phyloP scores from a whole-genome alignment of 2,329 filamentous ascomycete genomes.

The Pestalotiopsis sp. region DNA sequence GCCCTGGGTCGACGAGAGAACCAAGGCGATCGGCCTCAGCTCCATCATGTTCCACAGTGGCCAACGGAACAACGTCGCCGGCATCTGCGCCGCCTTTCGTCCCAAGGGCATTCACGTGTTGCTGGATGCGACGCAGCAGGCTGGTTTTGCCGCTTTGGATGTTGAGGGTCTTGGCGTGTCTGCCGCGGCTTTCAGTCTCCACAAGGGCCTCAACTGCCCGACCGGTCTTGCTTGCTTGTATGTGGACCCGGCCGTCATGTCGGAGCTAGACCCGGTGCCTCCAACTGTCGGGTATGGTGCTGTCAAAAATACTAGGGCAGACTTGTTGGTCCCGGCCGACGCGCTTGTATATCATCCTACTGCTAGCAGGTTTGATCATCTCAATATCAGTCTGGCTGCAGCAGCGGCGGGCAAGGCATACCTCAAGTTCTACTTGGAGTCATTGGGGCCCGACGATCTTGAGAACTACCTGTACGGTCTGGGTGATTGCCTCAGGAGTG shows the following conservation, averaged over 20 bases:
- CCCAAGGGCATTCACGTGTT: conserved; percentile 32
- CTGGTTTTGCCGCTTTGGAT: conserved; percentile 34
- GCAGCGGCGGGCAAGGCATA: conserved; percentile 26
- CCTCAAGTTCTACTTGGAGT: conserved; percentile 29
- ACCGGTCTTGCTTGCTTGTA: conserved; percentile 33
- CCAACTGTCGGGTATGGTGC: conserved; percentile 29
- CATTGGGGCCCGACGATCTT: conserved; percentile 25
- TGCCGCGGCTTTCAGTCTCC: conserved; percentile 33
- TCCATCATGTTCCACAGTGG: conserved; percentile 37
- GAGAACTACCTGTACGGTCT: conserved; percentile 27
- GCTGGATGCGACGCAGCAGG: conserved; percentile 33
- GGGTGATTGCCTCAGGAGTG: conserved; percentile 22
- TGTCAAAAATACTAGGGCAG: conserved; percentile 20
- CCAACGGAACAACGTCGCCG: conserved; percentile 32
- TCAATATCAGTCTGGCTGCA: conserved; percentile 29
- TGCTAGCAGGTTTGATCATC: conserved; percentile 32
- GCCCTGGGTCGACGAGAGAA: conserved; percentile 31
- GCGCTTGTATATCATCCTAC: conserved; percentile 24
- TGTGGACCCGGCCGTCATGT: conserved; percentile 26
- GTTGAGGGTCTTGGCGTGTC: conserved; percentile 27
- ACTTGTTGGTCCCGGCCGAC: conserved; percentile 22
- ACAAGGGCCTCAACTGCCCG: conserved; percentile 36
- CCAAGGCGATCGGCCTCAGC: conserved; percentile 32
- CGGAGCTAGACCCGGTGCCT: conserved; percentile 24
- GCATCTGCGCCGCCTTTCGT: conserved; percentile 28